phyloP scores from a whole-genome alignment of 1,284 basidiomycete genomes.

The Cutaneotrichosporon arboriforme region DNA sequence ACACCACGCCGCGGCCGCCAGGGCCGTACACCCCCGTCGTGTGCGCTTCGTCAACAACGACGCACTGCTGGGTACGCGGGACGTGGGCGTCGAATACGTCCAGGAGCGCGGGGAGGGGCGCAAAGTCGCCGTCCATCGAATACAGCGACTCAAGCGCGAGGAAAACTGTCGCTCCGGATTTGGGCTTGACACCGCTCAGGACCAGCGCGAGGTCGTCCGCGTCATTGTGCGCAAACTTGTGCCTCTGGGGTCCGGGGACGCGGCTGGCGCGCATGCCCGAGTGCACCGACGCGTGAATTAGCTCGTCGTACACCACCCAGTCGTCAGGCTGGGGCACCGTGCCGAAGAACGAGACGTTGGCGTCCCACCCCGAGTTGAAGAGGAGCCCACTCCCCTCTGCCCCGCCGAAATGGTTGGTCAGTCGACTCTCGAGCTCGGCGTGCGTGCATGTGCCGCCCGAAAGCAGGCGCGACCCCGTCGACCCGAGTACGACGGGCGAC shows the following conservation, averaged over 20 bases:
- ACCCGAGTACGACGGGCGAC: conserved; percentile 66
- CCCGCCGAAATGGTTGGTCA: conserved; percentile 58
- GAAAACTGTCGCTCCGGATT: conserved; percentile 28
- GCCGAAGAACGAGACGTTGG: conserved; percentile 84
- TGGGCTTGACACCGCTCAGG: conserved; percentile 13
- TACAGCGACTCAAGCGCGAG: conserved; percentile 86
- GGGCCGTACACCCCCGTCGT: conserved; percentile 68
- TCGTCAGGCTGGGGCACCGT: conserved; percentile 75
- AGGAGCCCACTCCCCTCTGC: conserved; percentile 64
- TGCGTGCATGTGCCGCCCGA: conserved; percentile 69
- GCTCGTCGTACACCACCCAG: conserved; percentile 74
- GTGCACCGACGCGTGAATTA: conserved; percentile 87
- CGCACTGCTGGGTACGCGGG: conserved; percentile 47
- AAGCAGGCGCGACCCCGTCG: conserved; percentile 83
- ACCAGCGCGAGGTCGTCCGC: conserved; percentile 38
- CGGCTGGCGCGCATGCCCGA: conserved; percentile 77
- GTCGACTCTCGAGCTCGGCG: conserved; percentile 61
- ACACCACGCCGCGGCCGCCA: conserved; percentile 57
- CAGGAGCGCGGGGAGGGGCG: conserved; percentile 64
- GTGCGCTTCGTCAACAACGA: conserved; percentile 75
- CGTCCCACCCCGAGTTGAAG: conserved; percentile 94
- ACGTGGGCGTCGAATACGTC: conserved; percentile 50
- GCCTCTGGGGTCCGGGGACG: conserved; percentile 42
- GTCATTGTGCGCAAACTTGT: conserved; percentile 72
- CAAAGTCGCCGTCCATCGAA: conserved; percentile 91